Evolutionary conservation across 352 stramenopile species (phyloP), one percentile per base, ranked within the genome.

Genomic region (Pythium plurisporium): DNA sequence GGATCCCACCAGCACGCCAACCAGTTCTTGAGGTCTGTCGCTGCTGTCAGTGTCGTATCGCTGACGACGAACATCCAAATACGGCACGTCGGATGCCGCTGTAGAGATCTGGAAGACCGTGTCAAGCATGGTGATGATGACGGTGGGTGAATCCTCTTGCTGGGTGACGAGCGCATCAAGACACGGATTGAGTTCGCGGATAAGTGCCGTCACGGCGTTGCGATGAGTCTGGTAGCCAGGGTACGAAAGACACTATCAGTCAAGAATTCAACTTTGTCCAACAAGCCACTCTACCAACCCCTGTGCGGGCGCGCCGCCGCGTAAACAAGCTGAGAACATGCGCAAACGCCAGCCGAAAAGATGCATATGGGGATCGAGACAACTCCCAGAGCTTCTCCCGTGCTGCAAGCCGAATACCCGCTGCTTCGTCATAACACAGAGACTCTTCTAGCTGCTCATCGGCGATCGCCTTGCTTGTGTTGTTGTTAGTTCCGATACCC

Each of bases 401-500:
- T 1, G 73, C 76, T 23, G 67, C 64, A 3, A 66, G 22, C n/a
- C 72, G 65, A 29, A 86, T 68, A 10, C 71, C 67, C 7, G 55
- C 67, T 10, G 51, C 60, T 56, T 76, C 72, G 42, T 83, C 71
- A 29, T 68, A 83, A 50, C 72, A 77, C 20, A 75, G 69, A 1
- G 72, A 77, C 57, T 85, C 70, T 56, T 80, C 72, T 2, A 79
- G 57, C 34, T 72, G 64, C 22, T 74, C n/a, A n/a, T n/a, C n/a
- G n/a, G n/a, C n/a, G n/a, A n/a, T n/a, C n/a, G n/a, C n/a, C n/a
- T n/a, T n/a, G n/a, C n/a, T n/a, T n/a, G n/a, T n/a, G n/a, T n/a
- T n/a, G n/a, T n/a, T n/a, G n/a, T n/a, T n/a, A n/a, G n/a, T n/a
- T n/a, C n/a, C n/a, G n/a, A n/a, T n/a, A n/a, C n/a, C n/a, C n/a